These are phyloP conservation scores for Murraya koenigii DNA, from an alignment of 345 rosid genomes.

Conservation along the genomic window DNA sequence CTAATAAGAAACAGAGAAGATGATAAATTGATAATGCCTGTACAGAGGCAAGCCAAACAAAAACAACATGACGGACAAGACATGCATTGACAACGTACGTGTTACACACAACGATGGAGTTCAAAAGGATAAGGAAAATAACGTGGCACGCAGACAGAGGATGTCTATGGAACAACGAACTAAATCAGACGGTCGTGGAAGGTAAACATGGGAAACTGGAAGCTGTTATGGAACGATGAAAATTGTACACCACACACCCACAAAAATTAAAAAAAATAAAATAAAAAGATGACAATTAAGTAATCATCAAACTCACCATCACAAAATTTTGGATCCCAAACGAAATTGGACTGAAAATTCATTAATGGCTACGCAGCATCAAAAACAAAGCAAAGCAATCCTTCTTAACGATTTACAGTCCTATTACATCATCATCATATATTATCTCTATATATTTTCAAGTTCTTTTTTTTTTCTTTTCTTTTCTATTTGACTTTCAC, in stretches of 20 bases:
- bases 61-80: not conserved
- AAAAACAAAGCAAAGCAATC: conserved; percentile 25
- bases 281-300: not conserved
- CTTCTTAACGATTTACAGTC: conserved; percentile 49
- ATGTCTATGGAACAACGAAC: no score
- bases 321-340: conserved; percentile 25
- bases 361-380: conserved; percentile 47
- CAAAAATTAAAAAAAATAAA: not conserved
- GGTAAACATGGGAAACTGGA: not conserved
- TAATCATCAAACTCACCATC: conserved; percentile 38
- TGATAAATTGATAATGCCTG: not conserved
- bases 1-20: not conserved
- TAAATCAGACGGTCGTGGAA: not conserved
- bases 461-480: not conserved
- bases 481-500: not conserved
- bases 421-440: conserved; percentile 33
- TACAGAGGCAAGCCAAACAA: not conserved
- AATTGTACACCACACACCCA: conserved; percentile 1
- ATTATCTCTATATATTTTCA: not conserved
- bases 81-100: not conserved
- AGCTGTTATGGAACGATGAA: not conserved
- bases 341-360: conserved; percentile 48
- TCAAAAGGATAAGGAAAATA: conserved; percentile 5
- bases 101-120: not conserved
- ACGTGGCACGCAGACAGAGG: conserved; percentile 11